Conservation (phyloP, 2,329 filamentous ascomycete genomes). For the Trichoderma polysporum region DNA sequence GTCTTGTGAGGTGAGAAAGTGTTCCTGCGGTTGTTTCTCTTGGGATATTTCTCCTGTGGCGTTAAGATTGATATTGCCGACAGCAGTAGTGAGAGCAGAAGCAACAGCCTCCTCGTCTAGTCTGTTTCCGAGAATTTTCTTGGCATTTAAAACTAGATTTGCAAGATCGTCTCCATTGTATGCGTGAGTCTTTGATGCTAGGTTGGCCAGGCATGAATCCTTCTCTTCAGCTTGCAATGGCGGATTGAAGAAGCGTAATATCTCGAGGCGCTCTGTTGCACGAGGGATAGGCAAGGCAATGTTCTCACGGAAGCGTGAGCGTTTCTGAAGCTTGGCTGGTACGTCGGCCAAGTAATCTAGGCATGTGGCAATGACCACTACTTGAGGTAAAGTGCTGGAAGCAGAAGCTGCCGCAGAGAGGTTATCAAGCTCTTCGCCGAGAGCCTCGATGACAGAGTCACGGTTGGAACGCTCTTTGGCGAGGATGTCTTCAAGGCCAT, state of each 20-base stretch:
- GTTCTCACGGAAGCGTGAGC: constrained; percentile 63
- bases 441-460: constrained; percentile 48
- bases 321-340: constrained; percentile 64
- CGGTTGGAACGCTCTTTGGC: constrained; percentile 57
- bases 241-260: constrained; percentile 61
- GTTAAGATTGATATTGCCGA: not conserved
- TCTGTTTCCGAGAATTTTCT: constrained; percentile 29
- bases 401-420: constrained; percentile 44
- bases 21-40: constrained; percentile 22
- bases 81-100: not conserved
- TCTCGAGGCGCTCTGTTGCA: constrained; percentile 66
- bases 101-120: constrained; percentile 25
- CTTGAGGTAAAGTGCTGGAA: constrained; percentile 47
- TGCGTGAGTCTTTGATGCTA: constrained; percentile 79
- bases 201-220: constrained; percentile 53
- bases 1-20: constrained; percentile 47
- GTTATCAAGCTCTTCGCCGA: constrained; percentile 57
- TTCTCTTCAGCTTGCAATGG: constrained; percentile 47
- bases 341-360: constrained; percentile 69
- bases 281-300: constrained; percentile 79
- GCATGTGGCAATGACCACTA: constrained; percentile 75
- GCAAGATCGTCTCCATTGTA: constrained; percentile 78
- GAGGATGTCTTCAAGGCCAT: constrained; percentile 71
- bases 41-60: not conserved
- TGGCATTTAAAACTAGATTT: constrained; percentile 52